Evolutionary conservation across 805 yeast species (phyloP).

Genomic region (Saccharomycopsis sp.): DNA sequence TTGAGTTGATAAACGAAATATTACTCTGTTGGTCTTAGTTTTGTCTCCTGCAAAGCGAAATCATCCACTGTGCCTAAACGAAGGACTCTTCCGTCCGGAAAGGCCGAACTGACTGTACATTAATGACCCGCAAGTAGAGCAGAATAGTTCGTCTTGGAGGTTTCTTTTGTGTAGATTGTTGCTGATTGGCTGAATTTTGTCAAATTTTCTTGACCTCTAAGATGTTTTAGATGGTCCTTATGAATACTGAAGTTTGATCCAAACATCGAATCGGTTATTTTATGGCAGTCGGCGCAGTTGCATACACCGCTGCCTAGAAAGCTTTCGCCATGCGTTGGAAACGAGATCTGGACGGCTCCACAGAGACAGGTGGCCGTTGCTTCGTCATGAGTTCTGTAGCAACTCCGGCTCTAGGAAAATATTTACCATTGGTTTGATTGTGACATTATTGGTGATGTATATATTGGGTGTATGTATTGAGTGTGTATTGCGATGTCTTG

Average conservation of each 20-base stretch:
- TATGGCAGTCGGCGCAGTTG: not conserved
- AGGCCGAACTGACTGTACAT: not conserved
- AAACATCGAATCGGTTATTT: not conserved
- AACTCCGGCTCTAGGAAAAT: not conserved
- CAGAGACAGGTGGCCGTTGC: not conserved
- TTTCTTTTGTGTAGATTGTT: not conserved
- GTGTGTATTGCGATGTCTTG: too few species aligned
- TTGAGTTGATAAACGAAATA: not conserved
- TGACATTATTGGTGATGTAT: too few species aligned
- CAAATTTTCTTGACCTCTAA: not conserved
- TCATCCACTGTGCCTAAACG: not conserved
- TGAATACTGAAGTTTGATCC: not conserved
- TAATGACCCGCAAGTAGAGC: not conserved
- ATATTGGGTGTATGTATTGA: too few species aligned
- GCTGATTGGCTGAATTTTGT: not conserved
- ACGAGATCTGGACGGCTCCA: not conserved
- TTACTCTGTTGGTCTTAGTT: not conserved
- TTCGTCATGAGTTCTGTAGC: not conserved
- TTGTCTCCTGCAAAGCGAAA: not conserved
- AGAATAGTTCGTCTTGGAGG: not conserved
- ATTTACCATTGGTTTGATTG: too few species aligned
- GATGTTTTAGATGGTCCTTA: not conserved
- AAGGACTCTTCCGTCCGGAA: not conserved
- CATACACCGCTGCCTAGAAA: not conserved
- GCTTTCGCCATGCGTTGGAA: not conserved